Evolutionary conservation across 768 basidiomycete genomes (phyloP).

Genomic region (Tylopilus sp.): DNA sequence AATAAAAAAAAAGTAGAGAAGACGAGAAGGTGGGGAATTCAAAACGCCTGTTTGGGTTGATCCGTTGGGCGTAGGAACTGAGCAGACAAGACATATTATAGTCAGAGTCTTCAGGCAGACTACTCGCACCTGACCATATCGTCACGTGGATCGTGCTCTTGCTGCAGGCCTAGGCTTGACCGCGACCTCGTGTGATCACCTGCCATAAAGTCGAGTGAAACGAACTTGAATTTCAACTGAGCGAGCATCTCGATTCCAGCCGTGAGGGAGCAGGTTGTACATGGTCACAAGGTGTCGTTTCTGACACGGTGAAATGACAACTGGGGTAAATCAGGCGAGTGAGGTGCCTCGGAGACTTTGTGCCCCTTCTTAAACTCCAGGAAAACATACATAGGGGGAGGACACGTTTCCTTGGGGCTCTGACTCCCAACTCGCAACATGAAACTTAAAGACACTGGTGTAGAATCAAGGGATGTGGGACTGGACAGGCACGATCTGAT

Average conservation of each 20-base stretch:
- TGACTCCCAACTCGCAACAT: not conserved
- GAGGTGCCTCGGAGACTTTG: no score
- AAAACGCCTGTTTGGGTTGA: no score
- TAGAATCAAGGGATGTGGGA: not conserved
- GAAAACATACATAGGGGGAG: not conserved
- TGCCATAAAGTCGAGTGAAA: not conserved
- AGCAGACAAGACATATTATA: no score
- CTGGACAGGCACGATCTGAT: conserved; percentile 9
- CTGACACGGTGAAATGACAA: not conserved
- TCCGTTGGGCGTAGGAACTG: no score
- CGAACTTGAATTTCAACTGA: not conserved
- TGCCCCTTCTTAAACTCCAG: not conserved
- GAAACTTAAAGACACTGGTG: not conserved
- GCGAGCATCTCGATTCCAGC: not conserved
- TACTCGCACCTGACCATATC: no score
- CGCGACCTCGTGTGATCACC: not conserved
- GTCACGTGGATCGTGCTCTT: no score
- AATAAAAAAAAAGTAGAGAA: no score
- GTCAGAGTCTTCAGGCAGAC: no score
- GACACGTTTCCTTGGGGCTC: not conserved
- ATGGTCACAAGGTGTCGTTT: not conserved
- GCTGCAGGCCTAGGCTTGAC: no score
- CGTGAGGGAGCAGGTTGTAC: not conserved
- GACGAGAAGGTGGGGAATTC: no score
- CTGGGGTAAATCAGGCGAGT: not conserved